Base-by-base conservation (phyloP, 306 rosid genomes). In the Albizia julibrissin region DNA sequence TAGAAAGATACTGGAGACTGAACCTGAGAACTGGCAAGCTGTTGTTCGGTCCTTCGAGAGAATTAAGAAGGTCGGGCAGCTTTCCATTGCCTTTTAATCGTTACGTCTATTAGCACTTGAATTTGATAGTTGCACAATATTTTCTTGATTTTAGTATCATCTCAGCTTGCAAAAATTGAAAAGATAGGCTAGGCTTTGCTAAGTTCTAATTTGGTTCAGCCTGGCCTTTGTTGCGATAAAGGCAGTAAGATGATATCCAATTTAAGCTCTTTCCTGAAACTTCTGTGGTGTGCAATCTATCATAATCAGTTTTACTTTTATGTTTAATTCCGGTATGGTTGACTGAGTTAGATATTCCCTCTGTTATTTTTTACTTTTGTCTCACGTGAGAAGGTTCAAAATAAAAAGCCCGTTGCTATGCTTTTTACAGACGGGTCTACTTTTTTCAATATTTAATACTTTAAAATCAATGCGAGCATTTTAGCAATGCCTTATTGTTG, bases 11-110 rank as follows among this genome's bases (percentile, higher is more conserved):
- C 69, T 92, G 64, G 98, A 95, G 74, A 86, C 99, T 1, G 93
- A 87, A 78, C 99, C 98, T 0, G 97, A 92, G 90, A 92, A 95
- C 79, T 95, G 99, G 99, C 95, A 92, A 87, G 96, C 94, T 0
- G 97, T 93, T 70, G 97, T 95, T 29, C 72, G 66, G 14, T 82
- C 94, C 47, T 95, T 95, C 22, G 91, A 93, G 84, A 86, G 80
- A 76, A 81, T 95, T 75, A 89, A 87, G 81, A 95, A 93, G 98
- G 99, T 95, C 85, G 22, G n/a, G 37, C 50, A 49, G 62, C 81
- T 85, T 66, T 64, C 34, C 13, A 31, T 77, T 73, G 56, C 42
- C 16, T 21, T 16, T 16, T 16, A 10, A 26, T 39, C 37, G 12
- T 50, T 11, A 15, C 29, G 39, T 79, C 15, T 47, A n/a, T 7